phyloP scores from a whole-genome alignment of 169 alveolate species.

The Plasmodium gonderi region DNA sequence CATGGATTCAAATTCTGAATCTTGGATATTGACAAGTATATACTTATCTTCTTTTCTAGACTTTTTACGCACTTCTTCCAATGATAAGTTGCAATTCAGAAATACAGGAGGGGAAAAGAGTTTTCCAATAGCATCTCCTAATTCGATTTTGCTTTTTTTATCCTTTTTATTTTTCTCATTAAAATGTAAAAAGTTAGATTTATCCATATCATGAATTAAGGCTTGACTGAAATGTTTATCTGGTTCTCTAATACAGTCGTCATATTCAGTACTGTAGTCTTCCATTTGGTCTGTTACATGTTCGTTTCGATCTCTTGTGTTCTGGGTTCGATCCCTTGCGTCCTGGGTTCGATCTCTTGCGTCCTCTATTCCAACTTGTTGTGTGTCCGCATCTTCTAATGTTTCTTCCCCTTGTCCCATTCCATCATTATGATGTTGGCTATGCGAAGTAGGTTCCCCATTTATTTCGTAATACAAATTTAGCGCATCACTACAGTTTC shows the following conservation, averaged over 20 bases:
- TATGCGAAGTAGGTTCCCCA: not conserved
- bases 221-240: conserved; percentile 70
- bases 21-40: conserved; percentile 36
- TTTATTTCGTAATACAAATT: conserved; percentile 47
- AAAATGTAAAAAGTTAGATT: conserved; percentile 6
- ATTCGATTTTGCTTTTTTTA: conserved; percentile 11
- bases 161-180: conserved; percentile 16
- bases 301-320: not conserved
- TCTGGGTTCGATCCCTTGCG: not conserved
- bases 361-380: too few species aligned
- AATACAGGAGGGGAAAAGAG: conserved; percentile 52
- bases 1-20: conserved; percentile 57
- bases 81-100: conserved; percentile 31
- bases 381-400: not conserved
- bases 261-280: not conserved
- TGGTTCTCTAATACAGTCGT: conserved; percentile 40
- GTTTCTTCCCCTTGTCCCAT: not conserved
- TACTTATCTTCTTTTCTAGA: conserved; percentile 48
- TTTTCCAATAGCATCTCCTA: conserved; percentile 50
- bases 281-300: not conserved
- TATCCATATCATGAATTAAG: conserved; percentile 69
- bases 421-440: not conserved
- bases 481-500: conserved; percentile 21
- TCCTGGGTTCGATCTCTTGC: not conserved
- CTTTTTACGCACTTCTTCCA: conserved; percentile 44